A percentile compares a stretch with the other conserved stretches of the same genome.
phyloP scores from a whole-genome alignment of 176 grass and related monocot genomes.

The Raddia distichophylla region DNA sequence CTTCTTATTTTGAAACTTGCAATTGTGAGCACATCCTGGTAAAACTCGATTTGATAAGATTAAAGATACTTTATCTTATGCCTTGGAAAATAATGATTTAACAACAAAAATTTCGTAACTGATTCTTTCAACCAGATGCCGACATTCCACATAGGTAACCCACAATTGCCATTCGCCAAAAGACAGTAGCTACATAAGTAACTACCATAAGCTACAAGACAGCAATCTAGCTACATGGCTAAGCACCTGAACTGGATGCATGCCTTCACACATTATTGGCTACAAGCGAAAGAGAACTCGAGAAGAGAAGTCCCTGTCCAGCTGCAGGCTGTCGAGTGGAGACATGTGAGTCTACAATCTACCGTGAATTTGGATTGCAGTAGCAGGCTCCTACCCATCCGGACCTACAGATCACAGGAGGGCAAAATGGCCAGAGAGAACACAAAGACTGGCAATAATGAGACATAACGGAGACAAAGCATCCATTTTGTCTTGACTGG shows the following conservation, averaged over 20 bases:
- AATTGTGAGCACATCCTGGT: neutral
- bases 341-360: neutral
- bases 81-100: conserved; percentile 1
- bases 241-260: neutral
- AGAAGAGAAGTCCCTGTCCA: conserved; percentile 9
- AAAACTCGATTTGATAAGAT: neutral
- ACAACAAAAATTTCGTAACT: neutral
- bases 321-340: neutral
- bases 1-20: neutral
- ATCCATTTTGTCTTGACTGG: neutral
- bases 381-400: neutral
- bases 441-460: conserved; percentile 7
- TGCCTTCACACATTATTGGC: neutral
- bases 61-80: neutral
- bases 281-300: conserved; percentile 6
- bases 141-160: neutral
- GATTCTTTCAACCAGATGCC: neutral
- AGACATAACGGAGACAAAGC: neutral
- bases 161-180: neutral
- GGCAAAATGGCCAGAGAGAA: conserved; percentile 4
- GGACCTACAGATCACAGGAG: conserved; percentile 28
- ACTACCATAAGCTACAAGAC: neutral
- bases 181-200: neutral
- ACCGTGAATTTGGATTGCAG: neutral
- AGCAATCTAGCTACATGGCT: neutral